Evolutionary conservation across 768 basidiomycete species (phyloP).

Genomic region (Termitomyces heimii): DNA sequence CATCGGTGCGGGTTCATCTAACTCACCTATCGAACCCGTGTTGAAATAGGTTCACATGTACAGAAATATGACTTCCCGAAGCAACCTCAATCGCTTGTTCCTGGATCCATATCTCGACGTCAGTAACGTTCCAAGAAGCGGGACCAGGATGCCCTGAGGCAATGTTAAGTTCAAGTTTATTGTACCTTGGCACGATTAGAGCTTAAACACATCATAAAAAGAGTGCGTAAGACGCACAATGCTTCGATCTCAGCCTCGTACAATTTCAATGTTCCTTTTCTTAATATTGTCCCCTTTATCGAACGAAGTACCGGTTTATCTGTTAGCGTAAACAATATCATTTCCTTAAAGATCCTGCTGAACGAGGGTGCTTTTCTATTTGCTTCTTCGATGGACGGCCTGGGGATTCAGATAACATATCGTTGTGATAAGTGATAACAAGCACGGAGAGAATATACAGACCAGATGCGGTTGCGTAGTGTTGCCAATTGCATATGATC

Average conservation of each 20-base stretch:
- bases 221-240: conserved; percentile 19
- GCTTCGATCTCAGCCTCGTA: conserved; percentile 36
- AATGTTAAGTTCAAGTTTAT: neutral
- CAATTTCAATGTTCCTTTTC: conserved; percentile 28
- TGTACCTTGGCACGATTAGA: neutral
- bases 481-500: conserved; percentile 9
- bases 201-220: neutral
- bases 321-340: conserved; percentile 25
- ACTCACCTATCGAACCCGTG: too few relatives aligned
- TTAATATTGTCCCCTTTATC: conserved; percentile 37
- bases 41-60: neutral
- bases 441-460: neutral
- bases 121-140: neutral
- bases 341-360: conserved; percentile 19
- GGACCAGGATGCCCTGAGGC: neutral
- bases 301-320: conserved; percentile 36
- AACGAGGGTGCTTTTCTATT: conserved; percentile 31
- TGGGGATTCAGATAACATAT: too few relatives aligned
- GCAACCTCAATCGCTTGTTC: neutral
- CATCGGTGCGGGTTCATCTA: too few relatives aligned
- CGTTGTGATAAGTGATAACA: too few relatives aligned
- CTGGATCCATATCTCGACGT: neutral
- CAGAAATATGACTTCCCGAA: neutral
- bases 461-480: conserved; percentile 29
- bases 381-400: conserved; percentile 33